A percentile compares a stretch with the other conserved stretches of the same genome.
These are phyloP conservation scores for Tetraselmis chui DNA, from an alignment of 139 green algal species.

Conservation along the genomic window DNA sequence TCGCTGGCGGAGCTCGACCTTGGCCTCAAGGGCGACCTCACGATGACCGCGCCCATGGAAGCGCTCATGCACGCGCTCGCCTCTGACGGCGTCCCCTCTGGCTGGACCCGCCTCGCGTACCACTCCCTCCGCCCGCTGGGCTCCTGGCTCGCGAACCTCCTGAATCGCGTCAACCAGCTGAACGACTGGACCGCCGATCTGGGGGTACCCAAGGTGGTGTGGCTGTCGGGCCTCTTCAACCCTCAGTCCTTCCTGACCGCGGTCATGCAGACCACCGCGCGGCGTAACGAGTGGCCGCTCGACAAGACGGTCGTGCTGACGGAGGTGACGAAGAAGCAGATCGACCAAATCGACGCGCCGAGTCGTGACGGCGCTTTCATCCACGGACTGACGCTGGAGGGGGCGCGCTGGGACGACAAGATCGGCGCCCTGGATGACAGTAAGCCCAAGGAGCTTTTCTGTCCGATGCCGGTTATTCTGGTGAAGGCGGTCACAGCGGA, in stretches of 20 bases:
- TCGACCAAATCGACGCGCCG: constrained; percentile 73
- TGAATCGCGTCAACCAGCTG: constrained; percentile 69
- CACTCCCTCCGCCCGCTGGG: constrained; percentile 67
- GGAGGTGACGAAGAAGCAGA: constrained; percentile 77
- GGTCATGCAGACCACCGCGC: constrained; percentile 85
- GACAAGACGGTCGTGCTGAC: constrained; percentile 49
- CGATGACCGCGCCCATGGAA: constrained; percentile 85
- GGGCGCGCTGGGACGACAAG: constrained; percentile 88
- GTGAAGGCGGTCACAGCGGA: constrained; percentile 73
- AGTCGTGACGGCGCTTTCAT: constrained; percentile 80
- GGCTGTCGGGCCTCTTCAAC: constrained; percentile 86
- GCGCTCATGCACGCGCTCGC: constrained; percentile 65
- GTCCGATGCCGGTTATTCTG: constrained; percentile 73
- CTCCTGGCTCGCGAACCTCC: constrained; percentile 64
- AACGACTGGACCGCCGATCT: constrained; percentile 77
- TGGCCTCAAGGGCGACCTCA: constrained; percentile 87
- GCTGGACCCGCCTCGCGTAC: constrained; percentile 74
- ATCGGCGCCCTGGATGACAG: constrained; percentile 72
- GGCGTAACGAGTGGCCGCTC: constrained; percentile 84
- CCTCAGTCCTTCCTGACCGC: constrained; percentile 90
- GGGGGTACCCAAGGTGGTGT: constrained; percentile 71
- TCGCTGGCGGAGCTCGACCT: constrained; percentile 82
- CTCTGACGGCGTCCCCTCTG: constrained; percentile 42
- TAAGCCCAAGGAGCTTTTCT: constrained; percentile 82
- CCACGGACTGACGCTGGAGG: constrained; percentile 82